A percentile compares a stretch with the other conserved stretches of the same genome.
Conservation (phyloP, 345 rosid genomes). For the Brassica carinata region DNA sequence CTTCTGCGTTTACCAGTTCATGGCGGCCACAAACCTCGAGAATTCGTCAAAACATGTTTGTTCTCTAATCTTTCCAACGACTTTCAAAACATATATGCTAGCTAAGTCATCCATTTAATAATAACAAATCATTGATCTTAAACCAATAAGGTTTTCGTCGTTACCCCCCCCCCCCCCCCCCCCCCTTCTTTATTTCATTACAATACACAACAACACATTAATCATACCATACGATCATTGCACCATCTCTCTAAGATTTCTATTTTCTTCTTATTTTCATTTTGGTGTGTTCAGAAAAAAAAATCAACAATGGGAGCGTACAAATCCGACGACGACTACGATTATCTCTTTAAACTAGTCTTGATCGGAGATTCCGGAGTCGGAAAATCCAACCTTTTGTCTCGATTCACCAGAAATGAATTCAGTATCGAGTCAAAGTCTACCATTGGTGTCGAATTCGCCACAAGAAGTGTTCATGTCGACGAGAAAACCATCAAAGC, state of each 20-base stretch:
- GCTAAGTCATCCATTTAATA: conserved; percentile 34
- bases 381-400: conserved; percentile 80
- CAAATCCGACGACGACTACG: conserved; percentile 70
- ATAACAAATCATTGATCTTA: conserved; percentile 26
- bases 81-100: conserved; percentile 30
- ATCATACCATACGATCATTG: conserved; percentile 15
- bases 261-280: background rate
- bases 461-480: conserved; percentile 55
- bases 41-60: conserved; percentile 40
- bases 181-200: conserved; percentile 36
- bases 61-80: conserved; percentile 37
- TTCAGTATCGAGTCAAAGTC: conserved; percentile 90
- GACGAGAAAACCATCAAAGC: conserved; percentile 88
- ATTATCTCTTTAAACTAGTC: conserved; percentile 76
- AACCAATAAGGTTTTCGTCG: conserved; percentile 40
- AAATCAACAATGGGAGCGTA: conserved; percentile 51
- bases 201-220: conserved; percentile 21
- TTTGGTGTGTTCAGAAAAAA: background rate
- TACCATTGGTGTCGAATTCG: conserved; percentile 49
- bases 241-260: conserved; percentile 22
- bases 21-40: conserved; percentile 43
- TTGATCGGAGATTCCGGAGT: conserved; percentile 92
- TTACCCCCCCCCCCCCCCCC: no score
- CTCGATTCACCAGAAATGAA: conserved; percentile 81
- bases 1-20: conserved; percentile 42